Conservation (phyloP, 495 filamentous ascomycete genomes). For the Aspergillus sparsus region DNA sequence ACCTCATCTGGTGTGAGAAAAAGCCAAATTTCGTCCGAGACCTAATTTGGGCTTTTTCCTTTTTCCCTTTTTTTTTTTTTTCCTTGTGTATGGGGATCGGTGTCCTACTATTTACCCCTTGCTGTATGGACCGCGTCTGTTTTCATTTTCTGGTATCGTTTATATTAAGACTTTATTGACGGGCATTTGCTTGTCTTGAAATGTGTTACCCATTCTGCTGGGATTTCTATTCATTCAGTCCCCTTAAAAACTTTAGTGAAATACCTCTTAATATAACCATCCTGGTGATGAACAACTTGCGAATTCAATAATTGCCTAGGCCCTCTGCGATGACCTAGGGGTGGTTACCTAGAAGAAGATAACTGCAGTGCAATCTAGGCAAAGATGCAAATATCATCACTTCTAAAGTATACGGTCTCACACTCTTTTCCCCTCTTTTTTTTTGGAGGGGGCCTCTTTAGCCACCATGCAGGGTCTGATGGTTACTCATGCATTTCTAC, state of each 20-base stretch:
- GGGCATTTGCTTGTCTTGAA: not conserved
- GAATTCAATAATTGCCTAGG: not conserved
- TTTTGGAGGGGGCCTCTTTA: not conserved
- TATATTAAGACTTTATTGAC: conserved; percentile 7
- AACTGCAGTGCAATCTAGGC: not conserved
- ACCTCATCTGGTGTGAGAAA: conserved; percentile 18
- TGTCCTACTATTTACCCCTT: conserved; percentile 2
- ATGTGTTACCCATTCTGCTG: conserved; percentile 12
- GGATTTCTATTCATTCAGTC: conserved; percentile 17
- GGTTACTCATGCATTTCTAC: not conserved
- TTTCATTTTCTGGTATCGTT: conserved; percentile 14
- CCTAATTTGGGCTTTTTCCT: conserved; percentile 10
- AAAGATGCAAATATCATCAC: not conserved
- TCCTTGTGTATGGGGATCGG: not conserved
- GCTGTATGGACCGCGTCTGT: conserved; percentile 12
- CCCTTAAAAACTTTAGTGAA: conserved; percentile 21
- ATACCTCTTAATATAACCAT: conserved; percentile 29
- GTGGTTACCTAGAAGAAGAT: not conserved
- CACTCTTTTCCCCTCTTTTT: too few relatives aligned
- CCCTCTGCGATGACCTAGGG: not conserved
- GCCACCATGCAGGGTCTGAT: not conserved
- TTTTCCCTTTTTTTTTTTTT: too few relatives aligned
- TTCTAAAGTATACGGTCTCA: too few relatives aligned
- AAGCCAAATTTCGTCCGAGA: conserved; percentile 12
- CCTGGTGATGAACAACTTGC: conserved; percentile 28